A percentile compares a stretch with the other conserved stretches of the same genome.
phyloP scores from a whole-genome alignment of 176 grass and related monocot species.

The Musa schizocarpa region DNA sequence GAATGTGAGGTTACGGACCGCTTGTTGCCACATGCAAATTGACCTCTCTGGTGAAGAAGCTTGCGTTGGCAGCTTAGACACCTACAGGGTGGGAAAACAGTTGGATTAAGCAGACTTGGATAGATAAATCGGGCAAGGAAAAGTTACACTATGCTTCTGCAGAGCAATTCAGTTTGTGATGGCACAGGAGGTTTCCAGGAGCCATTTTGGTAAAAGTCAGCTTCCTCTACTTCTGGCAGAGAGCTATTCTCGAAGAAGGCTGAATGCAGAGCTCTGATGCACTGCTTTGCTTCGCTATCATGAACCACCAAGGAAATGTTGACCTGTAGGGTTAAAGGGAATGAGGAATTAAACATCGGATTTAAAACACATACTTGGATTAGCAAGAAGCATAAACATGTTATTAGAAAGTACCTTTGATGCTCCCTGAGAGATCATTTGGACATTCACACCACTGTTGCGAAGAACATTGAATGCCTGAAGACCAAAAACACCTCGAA shows the following conservation, averaged over 20 bases:
- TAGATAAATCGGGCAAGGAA: too few species aligned
- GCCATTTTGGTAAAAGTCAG: too few species aligned
- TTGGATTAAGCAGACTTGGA: too few species aligned
- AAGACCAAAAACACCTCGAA: background rate
- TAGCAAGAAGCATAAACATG: background rate
- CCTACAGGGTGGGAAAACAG: too few species aligned
- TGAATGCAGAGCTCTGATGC: conserved; percentile 49
- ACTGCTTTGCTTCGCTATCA: conserved; percentile 60
- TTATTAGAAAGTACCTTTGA: conserved; percentile 52
- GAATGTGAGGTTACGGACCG: too few species aligned
- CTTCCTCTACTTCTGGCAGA: conserved; percentile 44
- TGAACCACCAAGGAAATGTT: conserved; percentile 92
- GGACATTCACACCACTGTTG: conserved; percentile 70
- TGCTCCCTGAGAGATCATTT: conserved; percentile 97
- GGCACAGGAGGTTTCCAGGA: too few species aligned
- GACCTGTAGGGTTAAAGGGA: conserved; percentile 31
- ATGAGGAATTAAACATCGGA: background rate
- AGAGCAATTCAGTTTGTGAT: too few species aligned
- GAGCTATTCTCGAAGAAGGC: conserved; percentile 65
- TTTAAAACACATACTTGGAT: background rate
- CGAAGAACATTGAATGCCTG: conserved; percentile 81
- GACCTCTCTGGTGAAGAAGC: too few species aligned
- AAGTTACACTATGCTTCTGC: background rate
- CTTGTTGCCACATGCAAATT: too few species aligned
- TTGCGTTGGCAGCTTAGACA: too few species aligned